Base-by-base conservation (phyloP, 148 eudicot genomes). In the Rhododendron ferrugineum region DNA sequence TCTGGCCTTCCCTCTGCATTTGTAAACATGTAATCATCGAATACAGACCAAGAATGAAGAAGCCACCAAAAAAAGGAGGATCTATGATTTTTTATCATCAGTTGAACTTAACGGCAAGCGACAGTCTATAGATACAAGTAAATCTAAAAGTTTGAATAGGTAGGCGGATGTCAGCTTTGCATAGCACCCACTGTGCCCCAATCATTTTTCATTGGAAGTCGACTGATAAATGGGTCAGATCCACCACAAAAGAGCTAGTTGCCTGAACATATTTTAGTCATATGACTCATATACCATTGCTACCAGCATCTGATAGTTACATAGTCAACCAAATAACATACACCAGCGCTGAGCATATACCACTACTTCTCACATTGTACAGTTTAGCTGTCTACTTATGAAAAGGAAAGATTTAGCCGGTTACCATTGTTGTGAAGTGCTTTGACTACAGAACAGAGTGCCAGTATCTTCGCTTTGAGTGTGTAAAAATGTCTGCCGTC, bases 1-100 rank as follows among this genome's bases (percentile, higher is more conserved):
- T 96, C 99, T 16, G 99, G 99, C 88, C 99, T 90, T 85, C 99
- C 99, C 94, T 96, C 98, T 96, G 94, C 89, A 90, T 44, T 85
- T 85, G 34, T 82, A 23, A 79, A 40, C 23, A 80, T 49, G 50
- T 40, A 73, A 80, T 32, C 46, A 72, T 34, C 11, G 28, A 34
- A 16, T 42, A 13, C 32, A 30, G 44, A 56, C 18, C 32, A 54
- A n/a, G 26, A n/a, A 68, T 68, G 16, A 44, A 18, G 15, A 18
- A 32, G n/a, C 13, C 10, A 4, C 5, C 20, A 79, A n/a, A 76
- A 30, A 28, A 60, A 34, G 18, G 3, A 13, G 9, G 52, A 40
- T 37, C 42, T 37, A 60, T 18, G 15, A 52, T 40, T 23, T 44
- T 32, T 7, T 42, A 78, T 44, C n/a, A 44, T 22, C 86, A 42